These are phyloP conservation scores for Tympanopsis confertula DNA, from an alignment of 2,329 filamentous ascomycete species.

Conservation along the genomic window DNA sequence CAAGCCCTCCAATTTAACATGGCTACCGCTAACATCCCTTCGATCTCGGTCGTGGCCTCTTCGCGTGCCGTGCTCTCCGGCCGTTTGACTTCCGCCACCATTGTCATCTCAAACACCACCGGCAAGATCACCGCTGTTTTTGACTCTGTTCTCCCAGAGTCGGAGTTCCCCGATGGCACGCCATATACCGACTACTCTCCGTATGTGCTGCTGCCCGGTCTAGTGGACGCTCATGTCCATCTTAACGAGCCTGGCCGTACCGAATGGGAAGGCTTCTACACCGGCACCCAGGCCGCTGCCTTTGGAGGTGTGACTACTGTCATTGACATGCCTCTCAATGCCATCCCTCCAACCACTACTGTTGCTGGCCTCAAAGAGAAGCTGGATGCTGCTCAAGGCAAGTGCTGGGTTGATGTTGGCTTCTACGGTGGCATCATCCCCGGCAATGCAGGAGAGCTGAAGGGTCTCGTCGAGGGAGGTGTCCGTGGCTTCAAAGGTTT, in stretches of 20 bases:
- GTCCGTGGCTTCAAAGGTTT: slow-evolving; percentile 68
- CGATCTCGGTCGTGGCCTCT: slow-evolving; percentile 49
- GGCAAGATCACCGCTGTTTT: slow-evolving; percentile 58
- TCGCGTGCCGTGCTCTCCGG: slow-evolving; percentile 53
- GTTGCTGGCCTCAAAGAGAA: slow-evolving; percentile 54
- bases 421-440: slow-evolving; percentile 66
- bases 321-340: slow-evolving; percentile 66
- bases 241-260: slow-evolving; percentile 65
- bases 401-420: slow-evolving; percentile 68
- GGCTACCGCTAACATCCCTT: not conserved
- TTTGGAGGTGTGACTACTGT: slow-evolving; percentile 67
- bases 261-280: slow-evolving; percentile 70
- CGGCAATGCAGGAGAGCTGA: slow-evolving; percentile 52
- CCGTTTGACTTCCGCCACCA: slow-evolving; percentile 48
- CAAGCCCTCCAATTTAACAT: no score
- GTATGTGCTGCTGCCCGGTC: slow-evolving; percentile 52
- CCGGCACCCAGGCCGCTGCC: slow-evolving; percentile 61
- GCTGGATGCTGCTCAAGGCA: slow-evolving; percentile 51
- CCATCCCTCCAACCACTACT: slow-evolving; percentile 63
- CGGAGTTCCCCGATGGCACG: slow-evolving; percentile 49
- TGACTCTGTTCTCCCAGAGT: slow-evolving; percentile 46
- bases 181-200: slow-evolving; percentile 57
- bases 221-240: slow-evolving; percentile 66
- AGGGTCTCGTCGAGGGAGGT: slow-evolving; percentile 49
- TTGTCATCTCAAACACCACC: slow-evolving; percentile 50